Conservation (phyloP, 2,329 filamentous ascomycete genomes). For the Aspergillus sp. region DNA sequence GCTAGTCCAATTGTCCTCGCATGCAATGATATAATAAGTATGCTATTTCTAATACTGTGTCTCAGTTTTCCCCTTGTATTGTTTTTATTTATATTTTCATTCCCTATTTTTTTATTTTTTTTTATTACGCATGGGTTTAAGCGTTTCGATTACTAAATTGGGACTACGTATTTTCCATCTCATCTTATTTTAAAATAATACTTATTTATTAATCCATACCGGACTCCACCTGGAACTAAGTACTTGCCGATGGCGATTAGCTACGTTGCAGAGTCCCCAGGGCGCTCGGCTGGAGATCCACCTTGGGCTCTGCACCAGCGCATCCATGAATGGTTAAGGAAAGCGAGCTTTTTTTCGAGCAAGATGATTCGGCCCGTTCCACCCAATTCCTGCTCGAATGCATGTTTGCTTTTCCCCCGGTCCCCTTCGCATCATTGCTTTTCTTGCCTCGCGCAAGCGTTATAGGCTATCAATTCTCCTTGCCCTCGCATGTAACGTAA, state of each 20-base stretch:
- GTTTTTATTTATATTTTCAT: not conserved
- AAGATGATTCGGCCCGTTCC: constrained; percentile 1
- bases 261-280: constrained; percentile 1
- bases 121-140: not conserved
- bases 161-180: too few relatives aligned
- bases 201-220: too few relatives aligned
- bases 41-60: not conserved
- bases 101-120: not conserved
- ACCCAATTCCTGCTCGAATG: not conserved
- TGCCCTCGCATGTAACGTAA: constrained; percentile 6
- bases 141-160: too few relatives aligned
- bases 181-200: too few relatives aligned
- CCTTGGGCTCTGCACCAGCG: not conserved
- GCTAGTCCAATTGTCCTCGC: not conserved
- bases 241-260: not conserved
- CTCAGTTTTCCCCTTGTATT: not conserved
- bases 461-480: not conserved
- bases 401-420: constrained; percentile 3
- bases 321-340: not conserved
- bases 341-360: not conserved
- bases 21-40: not conserved
- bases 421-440: not conserved
- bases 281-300: constrained; percentile 4
- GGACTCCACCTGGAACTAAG: not conserved
- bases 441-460: not conserved